Evolutionary conservation across 2,329 filamentous ascomycete species (phyloP), one percentile per base, ranked within the genome.

Genomic region (Calonectria multiphialidica): DNA sequence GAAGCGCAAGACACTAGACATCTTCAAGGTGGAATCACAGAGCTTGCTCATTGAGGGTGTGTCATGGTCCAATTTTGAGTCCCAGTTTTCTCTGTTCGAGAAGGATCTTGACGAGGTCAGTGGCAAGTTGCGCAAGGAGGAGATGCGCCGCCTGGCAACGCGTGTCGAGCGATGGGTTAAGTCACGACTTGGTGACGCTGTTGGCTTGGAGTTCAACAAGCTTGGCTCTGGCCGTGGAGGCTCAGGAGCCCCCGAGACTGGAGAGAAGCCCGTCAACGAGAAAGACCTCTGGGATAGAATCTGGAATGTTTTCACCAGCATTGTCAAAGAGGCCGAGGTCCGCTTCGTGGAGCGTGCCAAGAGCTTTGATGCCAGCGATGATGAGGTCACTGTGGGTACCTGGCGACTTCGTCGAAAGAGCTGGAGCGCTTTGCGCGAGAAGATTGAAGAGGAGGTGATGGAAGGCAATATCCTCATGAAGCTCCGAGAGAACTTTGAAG

Each of bases 381-480:
- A 96, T 47, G 97, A 99, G 85, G 95, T 98, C 23, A 94, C 97
- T 73, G 91, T 98, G 67, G 97, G 97, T 21, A 88, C 98, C 23
- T 99, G 97, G 96, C 92, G 96, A 69, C 86, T 99, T 75, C 92
- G 96, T 71, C 92, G 96, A 75, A 98, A 98, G 88, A 97, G 95
- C 73, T 99, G 97, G 97, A 93, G 93, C 47, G 96, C 96, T 16
- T 88, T 99, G 73, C 91, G 95, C 55, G 93, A 95, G 72, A 97
- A 95, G 87, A 94, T 99, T 74, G 96, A 98, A 42, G 97, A 99
- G 81, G 97, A 99, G 84, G 95, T 98, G 81, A 98, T 98, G 92
- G 97, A 98, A 85, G 96, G 96, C 79, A 99, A 98, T 81, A 92
- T 99, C 66, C 87, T 98, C 40, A 88, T 98, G 77, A 99, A 99